These are phyloP conservation scores for Gastrolobium villosum DNA, from an alignment of 306 rosid genomes.

Conservation along the genomic window DNA sequence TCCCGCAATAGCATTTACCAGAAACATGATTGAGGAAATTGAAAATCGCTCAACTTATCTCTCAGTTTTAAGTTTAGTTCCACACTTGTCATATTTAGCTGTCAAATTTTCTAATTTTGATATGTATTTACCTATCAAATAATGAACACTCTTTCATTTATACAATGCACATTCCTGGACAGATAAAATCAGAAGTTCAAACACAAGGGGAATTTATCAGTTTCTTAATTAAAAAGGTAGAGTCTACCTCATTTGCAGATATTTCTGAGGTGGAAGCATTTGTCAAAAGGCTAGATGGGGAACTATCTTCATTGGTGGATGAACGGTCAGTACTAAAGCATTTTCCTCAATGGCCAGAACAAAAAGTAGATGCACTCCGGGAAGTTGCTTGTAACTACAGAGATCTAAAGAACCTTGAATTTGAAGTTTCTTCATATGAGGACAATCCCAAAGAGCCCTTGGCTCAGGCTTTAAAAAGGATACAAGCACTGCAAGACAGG, in stretches of 20 bases:
- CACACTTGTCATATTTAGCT: conserved; percentile 4
- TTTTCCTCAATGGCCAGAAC: conserved; percentile 92
- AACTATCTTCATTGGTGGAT: conserved; percentile 80
- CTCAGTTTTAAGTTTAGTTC: conserved; percentile 73
- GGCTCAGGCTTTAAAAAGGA: conserved; percentile 67
- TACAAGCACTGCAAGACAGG: conserved; percentile 96
- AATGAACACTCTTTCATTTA: conserved; percentile 1
- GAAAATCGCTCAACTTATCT: conserved; percentile 83
- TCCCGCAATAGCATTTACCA: conserved; percentile 74
- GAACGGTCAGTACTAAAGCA: conserved; percentile 89
- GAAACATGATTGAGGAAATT: conserved; percentile 96
- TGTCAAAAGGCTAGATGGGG: conserved; percentile 82
- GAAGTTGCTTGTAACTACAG: conserved; percentile 87
- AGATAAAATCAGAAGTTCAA: conserved; percentile 90
- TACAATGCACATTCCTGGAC: conserved; percentile 42
- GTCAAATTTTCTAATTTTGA: not conserved
- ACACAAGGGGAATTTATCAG: conserved; percentile 78
- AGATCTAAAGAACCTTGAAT: conserved; percentile 77
- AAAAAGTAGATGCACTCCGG: conserved; percentile 82
- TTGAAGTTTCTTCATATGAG: conserved; percentile 63
- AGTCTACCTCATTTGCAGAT: conserved; percentile 58
- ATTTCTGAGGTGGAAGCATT: conserved; percentile 80
- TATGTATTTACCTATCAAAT: not conserved
- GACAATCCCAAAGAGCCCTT: conserved; percentile 75
- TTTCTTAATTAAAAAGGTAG: conserved; percentile 72